phyloP scores from a whole-genome alignment of 257 asterid genomes.

The Solanum commersonii region DNA sequence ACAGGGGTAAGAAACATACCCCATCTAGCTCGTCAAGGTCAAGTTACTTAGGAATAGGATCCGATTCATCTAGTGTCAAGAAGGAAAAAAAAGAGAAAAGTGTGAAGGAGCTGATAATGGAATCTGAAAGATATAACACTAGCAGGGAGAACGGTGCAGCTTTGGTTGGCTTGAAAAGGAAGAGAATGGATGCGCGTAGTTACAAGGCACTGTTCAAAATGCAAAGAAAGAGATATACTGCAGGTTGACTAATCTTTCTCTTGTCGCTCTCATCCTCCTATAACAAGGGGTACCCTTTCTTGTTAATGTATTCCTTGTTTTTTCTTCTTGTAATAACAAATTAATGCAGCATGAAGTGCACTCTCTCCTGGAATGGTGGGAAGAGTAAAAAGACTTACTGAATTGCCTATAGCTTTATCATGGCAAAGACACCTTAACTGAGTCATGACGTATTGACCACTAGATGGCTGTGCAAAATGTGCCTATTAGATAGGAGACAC shows the following conservation, averaged over 20 bases:
- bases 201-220: background rate
- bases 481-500: background rate
- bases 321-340: background rate
- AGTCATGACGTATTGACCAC: background rate
- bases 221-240: conserved; percentile 2
- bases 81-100: conserved; percentile 26
- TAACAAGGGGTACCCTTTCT: background rate
- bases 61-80: conserved; percentile 10
- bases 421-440: background rate
- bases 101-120: conserved; percentile 32
- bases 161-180: conserved; percentile 14
- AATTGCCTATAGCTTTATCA: background rate
- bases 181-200: background rate
- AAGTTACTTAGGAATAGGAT: conserved; percentile 19
- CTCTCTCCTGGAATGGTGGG: background rate
- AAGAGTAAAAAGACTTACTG: background rate
- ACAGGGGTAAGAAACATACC: conserved; percentile 25
- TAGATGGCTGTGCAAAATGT: background rate
- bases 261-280: background rate
- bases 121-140: conserved; percentile 16
- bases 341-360: background rate
- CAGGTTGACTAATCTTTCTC: background rate
- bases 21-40: conserved; percentile 21
- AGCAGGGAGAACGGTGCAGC: conserved; percentile 13
- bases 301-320: background rate